phyloP scores from a whole-genome alignment of 495 filamentous ascomycete species.

The Chaetomidium leptoderma region DNA sequence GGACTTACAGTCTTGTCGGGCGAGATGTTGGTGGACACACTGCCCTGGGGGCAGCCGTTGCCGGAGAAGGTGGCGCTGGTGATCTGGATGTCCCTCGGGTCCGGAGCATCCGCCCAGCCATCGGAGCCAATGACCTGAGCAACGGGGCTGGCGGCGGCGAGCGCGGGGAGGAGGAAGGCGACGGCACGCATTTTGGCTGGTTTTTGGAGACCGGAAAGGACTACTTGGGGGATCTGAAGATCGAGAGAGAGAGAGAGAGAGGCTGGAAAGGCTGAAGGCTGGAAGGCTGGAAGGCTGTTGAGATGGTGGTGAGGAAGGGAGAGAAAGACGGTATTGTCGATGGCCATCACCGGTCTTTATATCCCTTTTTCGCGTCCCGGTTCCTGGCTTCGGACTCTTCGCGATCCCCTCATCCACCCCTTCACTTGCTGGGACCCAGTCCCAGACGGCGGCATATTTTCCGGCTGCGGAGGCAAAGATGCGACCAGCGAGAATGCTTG shows the following conservation, averaged over 20 bases:
- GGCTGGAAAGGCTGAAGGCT: constrained; percentile 13
- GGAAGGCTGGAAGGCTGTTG: constrained; percentile 25
- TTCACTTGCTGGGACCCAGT: constrained; percentile 14
- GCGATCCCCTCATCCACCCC: background rate
- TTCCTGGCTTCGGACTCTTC: constrained; percentile 1
- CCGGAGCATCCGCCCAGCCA: constrained; percentile 35
- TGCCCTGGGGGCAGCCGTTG: constrained; percentile 53
- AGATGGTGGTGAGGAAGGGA: background rate
- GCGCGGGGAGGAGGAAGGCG: constrained; percentile 44
- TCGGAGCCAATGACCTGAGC: constrained; percentile 25
- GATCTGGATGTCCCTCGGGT: constrained; percentile 44
- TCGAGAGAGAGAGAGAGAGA: background rate
- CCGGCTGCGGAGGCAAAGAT: constrained; percentile 28
- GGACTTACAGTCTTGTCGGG: constrained; percentile 46
- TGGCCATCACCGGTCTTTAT: constrained; percentile 11
- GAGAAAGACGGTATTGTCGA: constrained; percentile 4
- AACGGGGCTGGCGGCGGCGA: constrained; percentile 45
- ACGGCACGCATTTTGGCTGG: constrained; percentile 44
- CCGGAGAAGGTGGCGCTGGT: constrained; percentile 57
- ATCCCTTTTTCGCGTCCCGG: constrained; percentile 4
- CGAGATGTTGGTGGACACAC: constrained; percentile 48
- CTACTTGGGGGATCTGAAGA: constrained; percentile 3
- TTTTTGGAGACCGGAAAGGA: constrained; percentile 15
- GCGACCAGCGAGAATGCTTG: constrained; percentile 21
- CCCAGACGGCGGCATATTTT: constrained; percentile 18